Conservation (phyloP, 2,329 filamentous ascomycete genomes). For the Xylaria sp. region DNA sequence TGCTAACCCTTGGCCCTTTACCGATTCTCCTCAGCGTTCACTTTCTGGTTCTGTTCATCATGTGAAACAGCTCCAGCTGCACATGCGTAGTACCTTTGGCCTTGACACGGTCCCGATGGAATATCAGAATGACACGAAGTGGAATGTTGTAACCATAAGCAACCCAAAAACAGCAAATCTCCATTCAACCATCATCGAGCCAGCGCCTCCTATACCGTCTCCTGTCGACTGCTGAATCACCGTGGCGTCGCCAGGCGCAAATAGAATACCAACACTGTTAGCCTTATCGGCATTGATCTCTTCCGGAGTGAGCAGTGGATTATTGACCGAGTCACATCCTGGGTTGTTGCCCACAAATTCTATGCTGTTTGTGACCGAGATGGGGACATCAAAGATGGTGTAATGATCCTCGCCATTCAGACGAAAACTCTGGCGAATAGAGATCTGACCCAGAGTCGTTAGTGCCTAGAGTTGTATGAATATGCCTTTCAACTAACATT, state of each 20-base stretch:
- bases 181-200: conserved; percentile 48
- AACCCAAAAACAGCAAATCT: conserved; percentile 49
- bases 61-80: neutral
- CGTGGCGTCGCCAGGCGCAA: conserved; percentile 63
- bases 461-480: neutral
- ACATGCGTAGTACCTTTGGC: neutral
- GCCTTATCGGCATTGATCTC: conserved; percentile 57
- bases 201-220: conserved; percentile 51
- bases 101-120: neutral
- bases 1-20: neutral
- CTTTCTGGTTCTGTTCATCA: neutral
- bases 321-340: conserved; percentile 62
- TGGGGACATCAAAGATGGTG: conserved; percentile 76
- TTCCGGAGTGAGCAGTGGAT: conserved; percentile 60
- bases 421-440: conserved; percentile 75
- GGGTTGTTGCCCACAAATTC: conserved; percentile 54
- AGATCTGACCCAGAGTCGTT: conserved; percentile 59
- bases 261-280: conserved; percentile 59
- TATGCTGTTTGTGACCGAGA: conserved; percentile 74
- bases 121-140: conserved; percentile 38
- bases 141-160: conserved; percentile 48
- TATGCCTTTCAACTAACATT: conserved; percentile 58
- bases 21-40: neutral
- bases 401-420: conserved; percentile 72
- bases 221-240: conserved; percentile 53